A percentile compares a stretch with the other conserved stretches of the same genome.
Evolutionary conservation across 2,329 filamentous ascomycete species (phyloP).

Genomic region (Mycocentrospora acerina): DNA sequence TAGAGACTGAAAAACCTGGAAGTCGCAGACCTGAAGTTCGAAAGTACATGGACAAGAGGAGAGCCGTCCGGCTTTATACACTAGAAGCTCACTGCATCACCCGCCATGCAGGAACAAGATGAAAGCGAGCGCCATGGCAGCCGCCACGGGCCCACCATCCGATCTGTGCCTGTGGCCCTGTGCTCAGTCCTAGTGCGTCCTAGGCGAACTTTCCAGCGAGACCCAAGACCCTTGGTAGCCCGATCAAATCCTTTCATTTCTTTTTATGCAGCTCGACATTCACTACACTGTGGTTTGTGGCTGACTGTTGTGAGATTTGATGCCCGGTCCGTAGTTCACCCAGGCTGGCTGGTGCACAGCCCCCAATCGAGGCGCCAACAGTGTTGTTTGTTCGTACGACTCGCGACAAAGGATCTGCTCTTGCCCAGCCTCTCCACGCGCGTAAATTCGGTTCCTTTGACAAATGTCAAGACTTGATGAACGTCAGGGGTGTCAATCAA

Average conservation of each 20-base stretch:
- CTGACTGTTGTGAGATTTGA: slow-evolving; percentile 15
- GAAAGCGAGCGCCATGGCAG: slow-evolving; percentile 25
- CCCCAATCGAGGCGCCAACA: slow-evolving; percentile 2
- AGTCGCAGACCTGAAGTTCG: slow-evolving; percentile 36
- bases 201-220: slow-evolving; percentile 15
- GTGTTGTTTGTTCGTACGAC: slow-evolving; percentile 3
- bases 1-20: slow-evolving; percentile 30
- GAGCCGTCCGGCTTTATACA: slow-evolving; percentile 30
- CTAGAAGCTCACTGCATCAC: slow-evolving; percentile 6
- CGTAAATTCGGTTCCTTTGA: slow-evolving; percentile 19
- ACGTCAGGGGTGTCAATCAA: slow-evolving; percentile 28
- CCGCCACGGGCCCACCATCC: slow-evolving; percentile 23
- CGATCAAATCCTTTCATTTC: slow-evolving; percentile 30
- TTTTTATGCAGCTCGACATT: slow-evolving; percentile 12
- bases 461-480: slow-evolving; percentile 14
- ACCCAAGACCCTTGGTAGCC: slow-evolving; percentile 20
- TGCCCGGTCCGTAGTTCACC: slow-evolving; percentile 6
- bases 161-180: slow-evolving; percentile 1
- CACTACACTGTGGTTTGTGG: slow-evolving; percentile 10
- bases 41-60: slow-evolving; percentile 16
- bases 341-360: slow-evolving; percentile 12
- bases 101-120: slow-evolving; percentile 23
- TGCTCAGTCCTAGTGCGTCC: slow-evolving; percentile 11
- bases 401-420: too few species aligned
- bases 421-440: slow-evolving; percentile 9